phyloP scores from a whole-genome alignment of 2,329 filamentous ascomycete species.

The Ceratocystis diversiconidia region DNA sequence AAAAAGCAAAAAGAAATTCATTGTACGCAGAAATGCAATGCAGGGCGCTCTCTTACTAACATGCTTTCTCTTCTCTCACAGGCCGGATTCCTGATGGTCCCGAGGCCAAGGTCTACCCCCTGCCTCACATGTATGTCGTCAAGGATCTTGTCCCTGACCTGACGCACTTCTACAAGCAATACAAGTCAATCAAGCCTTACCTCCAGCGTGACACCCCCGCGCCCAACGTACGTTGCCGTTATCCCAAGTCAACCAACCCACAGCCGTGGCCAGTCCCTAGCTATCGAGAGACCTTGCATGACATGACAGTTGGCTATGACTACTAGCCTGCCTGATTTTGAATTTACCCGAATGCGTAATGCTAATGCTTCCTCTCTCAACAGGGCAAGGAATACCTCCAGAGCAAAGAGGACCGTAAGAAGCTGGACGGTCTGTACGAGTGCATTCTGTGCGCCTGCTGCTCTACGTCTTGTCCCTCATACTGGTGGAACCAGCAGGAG shows the following conservation, averaged over 20 bases:
- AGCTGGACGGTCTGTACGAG: constrained; percentile 96
- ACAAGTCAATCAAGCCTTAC: constrained; percentile 99
- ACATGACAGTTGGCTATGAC: no score
- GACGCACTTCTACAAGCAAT: constrained; percentile 99
- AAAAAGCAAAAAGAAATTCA: not conserved
- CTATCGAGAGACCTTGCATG: no score
- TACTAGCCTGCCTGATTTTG: not conserved
- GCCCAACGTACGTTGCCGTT: constrained; percentile 52
- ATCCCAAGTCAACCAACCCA: not conserved
- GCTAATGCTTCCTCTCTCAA: not conserved
- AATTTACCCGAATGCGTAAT: not conserved
- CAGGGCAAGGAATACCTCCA: constrained; percentile 89
- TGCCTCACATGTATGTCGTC: constrained; percentile 97
- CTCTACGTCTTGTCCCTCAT: constrained; percentile 97
- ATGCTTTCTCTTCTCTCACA: constrained; percentile 27
- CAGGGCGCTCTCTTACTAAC: not conserved
- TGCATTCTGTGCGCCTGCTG: constrained; percentile 99
- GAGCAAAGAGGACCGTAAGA: constrained; percentile 80
- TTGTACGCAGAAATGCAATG: no score
- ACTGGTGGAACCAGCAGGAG: constrained; percentile 99
- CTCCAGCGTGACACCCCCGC: constrained; percentile 79
- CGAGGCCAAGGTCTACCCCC: constrained; percentile 88
- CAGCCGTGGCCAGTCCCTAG: no score
- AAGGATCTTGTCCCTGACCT: constrained; percentile 97
- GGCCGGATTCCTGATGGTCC: constrained; percentile 86